Evolutionary conservation across 352 stramenopile genomes (phyloP).

Genomic region (Elongisporangium undulatum): DNA sequence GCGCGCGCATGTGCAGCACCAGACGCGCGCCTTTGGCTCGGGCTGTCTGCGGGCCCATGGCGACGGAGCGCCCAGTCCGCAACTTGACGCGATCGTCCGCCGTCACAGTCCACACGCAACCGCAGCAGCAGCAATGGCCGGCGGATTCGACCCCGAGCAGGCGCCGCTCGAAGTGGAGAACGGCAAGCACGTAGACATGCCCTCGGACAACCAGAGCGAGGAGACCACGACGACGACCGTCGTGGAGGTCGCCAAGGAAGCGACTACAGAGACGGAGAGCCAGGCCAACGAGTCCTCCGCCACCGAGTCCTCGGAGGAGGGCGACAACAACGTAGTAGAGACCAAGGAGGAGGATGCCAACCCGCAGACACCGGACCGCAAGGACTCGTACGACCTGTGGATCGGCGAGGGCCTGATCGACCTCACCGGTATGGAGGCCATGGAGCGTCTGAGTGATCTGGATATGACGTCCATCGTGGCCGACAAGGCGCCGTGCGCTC

Average conservation of each 20-base stretch:
- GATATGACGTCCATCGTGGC: slow-evolving; percentile 29
- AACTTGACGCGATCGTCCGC: neutral
- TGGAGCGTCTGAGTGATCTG: slow-evolving; percentile 36
- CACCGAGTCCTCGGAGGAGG: slow-evolving; percentile 1
- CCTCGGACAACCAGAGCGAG: neutral
- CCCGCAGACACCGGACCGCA: slow-evolving; percentile 4
- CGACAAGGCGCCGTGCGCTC: slow-evolving; percentile 16
- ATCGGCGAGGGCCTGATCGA: slow-evolving; percentile 65
- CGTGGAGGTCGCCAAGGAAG: neutral
- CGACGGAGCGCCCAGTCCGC: neutral
- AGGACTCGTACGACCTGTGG: slow-evolving; percentile 17
- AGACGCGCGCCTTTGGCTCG: neutral
- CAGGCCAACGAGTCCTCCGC: neutral
- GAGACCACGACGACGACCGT: neutral
- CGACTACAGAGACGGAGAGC: neutral
- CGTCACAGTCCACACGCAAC: neutral
- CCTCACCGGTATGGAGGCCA: slow-evolving; percentile 38
- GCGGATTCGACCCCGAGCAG: neutral
- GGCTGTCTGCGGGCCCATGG: neutral
- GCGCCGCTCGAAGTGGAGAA: neutral
- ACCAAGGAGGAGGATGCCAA: slow-evolving; percentile 14
- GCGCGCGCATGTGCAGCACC: neutral
- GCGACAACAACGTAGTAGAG: neutral
- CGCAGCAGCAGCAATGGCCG: neutral
- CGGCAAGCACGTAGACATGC: neutral